Evolutionary conservation across 176 grass and related monocot species (phyloP), one percentile per base, ranked within the genome.

Genomic region (Avena atlantica): DNA sequence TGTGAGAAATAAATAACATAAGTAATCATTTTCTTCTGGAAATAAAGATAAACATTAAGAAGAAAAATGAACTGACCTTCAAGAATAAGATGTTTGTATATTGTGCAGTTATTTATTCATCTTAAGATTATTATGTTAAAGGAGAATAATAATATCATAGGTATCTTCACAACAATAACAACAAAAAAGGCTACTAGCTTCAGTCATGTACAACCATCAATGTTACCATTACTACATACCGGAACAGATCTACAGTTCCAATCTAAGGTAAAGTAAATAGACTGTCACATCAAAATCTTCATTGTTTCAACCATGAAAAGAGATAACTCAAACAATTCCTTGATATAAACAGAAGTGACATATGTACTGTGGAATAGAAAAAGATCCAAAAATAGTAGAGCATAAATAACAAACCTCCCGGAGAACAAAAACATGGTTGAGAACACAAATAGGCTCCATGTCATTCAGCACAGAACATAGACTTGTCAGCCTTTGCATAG

Each of bases 381-480:
- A 65, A 17, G 16, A 55, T 62, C 24, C 45, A 84, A 23, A 20
- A 51, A 85, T 19, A 81, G 45, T 31, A 51, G 63, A 64, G 79
- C 21, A 87, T 37, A 85, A 80, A 63, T 10, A 64, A 71, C 84
- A 69, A 85, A 96, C 96, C 96, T 98, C 96, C 10, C 96, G 90
- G 58, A 98, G 90, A 89, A 98, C 90, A 89, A 98, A 98, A 87
- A 98, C 96, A 91, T 98, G 96, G 81, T 98, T 98, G 71, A 96
- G 93, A 83, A 98, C 96, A 92, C 96, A 92, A 78, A 98, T 92
- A 86, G 96, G 96, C 88, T 98, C 96, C 96, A 98, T 98, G 29
- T 98, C 96, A 94, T 98, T 98, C 85, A 98, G 85, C 82, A 98
- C 96, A 68, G 96, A 98, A 81, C 96, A 98, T 74, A 98, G 88